Percentiles rank a stretch among this genome's conserved stretches.
phyloP scores from a whole-genome alignment of 2,329 filamentous ascomycete genomes.

The Alternaria triticimaculans region DNA sequence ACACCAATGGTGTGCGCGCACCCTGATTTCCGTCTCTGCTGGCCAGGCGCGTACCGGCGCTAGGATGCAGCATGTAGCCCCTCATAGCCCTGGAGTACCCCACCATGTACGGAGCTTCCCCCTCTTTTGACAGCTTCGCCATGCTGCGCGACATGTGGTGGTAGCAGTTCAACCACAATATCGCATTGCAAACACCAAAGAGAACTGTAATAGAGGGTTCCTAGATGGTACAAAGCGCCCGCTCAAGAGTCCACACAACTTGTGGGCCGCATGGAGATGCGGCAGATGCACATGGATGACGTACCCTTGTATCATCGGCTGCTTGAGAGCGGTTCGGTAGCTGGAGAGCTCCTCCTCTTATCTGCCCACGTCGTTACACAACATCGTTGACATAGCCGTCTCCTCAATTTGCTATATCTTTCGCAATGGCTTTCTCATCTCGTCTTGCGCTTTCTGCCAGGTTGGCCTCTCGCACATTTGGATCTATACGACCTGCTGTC shows the following conservation, averaged over 20 bases:
- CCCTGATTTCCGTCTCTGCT: background rate
- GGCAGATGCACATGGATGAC: constrained; percentile 13
- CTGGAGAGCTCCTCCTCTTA: constrained; percentile 23
- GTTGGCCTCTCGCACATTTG: constrained; percentile 40
- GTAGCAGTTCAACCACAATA: background rate
- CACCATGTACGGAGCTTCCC: background rate
- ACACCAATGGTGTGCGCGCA: constrained; percentile 1
- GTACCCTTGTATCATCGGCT: constrained; percentile 18
- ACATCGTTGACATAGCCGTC: constrained; percentile 5
- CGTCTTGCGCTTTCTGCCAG: constrained; percentile 41
- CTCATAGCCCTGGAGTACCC: background rate
- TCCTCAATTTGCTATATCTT: constrained; percentile 18
- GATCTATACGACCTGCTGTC: constrained; percentile 30
- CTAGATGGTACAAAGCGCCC: background rate
- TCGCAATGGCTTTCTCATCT: constrained; percentile 34
- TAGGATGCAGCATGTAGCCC: background rate
- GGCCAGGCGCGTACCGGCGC: background rate
- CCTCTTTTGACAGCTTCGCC: background rate
- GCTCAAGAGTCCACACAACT: background rate
- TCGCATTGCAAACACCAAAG: background rate
- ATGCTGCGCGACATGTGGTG: background rate
- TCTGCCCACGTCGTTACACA: constrained; percentile 20
- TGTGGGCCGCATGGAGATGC: constrained; percentile 3
- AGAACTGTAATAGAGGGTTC: background rate
- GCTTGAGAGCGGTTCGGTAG: constrained; percentile 21